A percentile compares a stretch with the other conserved stretches of the same genome.
Evolutionary conservation across 495 filamentous ascomycete species (phyloP).

Genomic region (Aspergillus mulundensis): DNA sequence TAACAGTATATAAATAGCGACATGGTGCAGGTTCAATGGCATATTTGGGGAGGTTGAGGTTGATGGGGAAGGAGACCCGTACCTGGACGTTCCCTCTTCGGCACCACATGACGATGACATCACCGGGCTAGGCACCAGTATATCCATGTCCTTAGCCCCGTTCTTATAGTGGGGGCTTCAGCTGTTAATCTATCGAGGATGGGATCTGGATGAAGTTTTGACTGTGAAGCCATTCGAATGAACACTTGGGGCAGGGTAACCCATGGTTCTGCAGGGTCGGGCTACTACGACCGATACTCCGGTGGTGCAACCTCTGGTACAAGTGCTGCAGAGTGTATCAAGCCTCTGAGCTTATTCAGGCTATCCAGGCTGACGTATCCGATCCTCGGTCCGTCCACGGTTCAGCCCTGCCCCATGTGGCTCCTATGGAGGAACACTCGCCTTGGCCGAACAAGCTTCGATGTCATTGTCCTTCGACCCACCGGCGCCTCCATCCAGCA

Average conservation of each 20-base stretch:
- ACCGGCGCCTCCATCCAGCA: background rate
- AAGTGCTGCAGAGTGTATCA: no score
- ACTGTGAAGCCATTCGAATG: no score
- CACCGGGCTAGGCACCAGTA: background rate
- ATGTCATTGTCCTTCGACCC: background rate
- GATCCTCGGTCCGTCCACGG: background rate
- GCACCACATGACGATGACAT: conserved; percentile 5
- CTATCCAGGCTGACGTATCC: background rate
- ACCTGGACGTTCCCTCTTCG: background rate
- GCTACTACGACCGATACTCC: no score
- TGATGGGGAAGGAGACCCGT: background rate
- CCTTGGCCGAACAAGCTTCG: background rate
- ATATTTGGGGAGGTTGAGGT: background rate
- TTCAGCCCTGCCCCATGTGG: background rate
- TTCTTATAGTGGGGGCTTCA: no score
- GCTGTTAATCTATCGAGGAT: no score
- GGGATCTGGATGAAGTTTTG: no score
- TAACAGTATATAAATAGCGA: background rate
- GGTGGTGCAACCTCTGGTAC: no score
- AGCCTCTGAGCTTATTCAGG: no score
- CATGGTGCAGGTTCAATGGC: background rate
- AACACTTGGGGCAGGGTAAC: no score
- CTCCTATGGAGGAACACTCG: background rate
- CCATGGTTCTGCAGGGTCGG: no score
- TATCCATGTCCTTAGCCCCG: background rate